Percentiles rank a stretch among this genome's conserved stretches.
Conservation (phyloP, 2,329 filamentous ascomycete species). For the Microascus cirrosus region DNA sequence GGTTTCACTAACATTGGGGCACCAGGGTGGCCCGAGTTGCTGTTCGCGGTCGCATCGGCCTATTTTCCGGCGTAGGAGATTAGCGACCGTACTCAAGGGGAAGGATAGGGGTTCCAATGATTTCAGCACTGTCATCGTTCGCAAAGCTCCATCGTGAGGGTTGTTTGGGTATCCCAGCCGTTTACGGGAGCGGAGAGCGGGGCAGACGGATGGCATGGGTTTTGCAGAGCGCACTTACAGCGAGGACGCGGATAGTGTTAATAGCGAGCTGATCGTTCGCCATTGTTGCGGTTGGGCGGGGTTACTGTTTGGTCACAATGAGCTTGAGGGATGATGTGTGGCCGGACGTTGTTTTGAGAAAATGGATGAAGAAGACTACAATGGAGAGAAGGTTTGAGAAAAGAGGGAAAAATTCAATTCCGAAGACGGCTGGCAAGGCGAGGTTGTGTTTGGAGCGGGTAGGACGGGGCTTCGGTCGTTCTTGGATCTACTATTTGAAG, state of each 20-base stretch:
- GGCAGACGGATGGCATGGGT: conserved; percentile 11
- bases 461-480: conserved; percentile 1
- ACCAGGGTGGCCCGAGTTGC: conserved; percentile 97
- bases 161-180: neutral
- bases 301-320: neutral
- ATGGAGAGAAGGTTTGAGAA: conserved; percentile 6
- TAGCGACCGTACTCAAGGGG: conserved; percentile 9
- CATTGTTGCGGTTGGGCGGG: conserved; percentile 50
- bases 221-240: conserved; percentile 53
- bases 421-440: neutral
- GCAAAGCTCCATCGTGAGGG: neutral
- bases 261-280: conserved; percentile 86
- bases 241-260: conserved; percentile 95
- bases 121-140: neutral
- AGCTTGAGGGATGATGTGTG: conserved; percentile 4
- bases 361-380: conserved; percentile 7
- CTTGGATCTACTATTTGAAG: neutral
- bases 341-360: conserved; percentile 11
- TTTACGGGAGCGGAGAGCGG: neutral
- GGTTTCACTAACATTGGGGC: conserved; percentile 68
- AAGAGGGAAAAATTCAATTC: conserved; percentile 1
- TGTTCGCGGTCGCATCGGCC: conserved; percentile 94
- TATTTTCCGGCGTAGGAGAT: conserved; percentile 25
- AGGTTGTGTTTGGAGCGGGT: neutral
- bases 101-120: neutral